These are phyloP conservation scores for Balakata baccata DNA, from an alignment of 345 rosid species.

Conservation along the genomic window DNA sequence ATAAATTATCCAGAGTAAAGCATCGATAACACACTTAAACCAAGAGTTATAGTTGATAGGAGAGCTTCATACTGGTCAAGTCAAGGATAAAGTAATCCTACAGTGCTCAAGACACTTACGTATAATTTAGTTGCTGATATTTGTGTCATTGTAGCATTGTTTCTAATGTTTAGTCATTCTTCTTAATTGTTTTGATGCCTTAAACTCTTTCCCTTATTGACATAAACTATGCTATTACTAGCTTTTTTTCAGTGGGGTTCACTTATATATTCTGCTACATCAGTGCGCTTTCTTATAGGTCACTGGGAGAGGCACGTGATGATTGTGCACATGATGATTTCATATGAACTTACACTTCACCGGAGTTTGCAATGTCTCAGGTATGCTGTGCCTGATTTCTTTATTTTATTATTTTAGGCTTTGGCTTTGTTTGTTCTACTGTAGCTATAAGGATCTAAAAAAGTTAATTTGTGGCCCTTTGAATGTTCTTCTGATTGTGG, in stretches of 20 bases:
- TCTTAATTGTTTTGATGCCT: slow-evolving; percentile 1
- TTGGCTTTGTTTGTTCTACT: not conserved
- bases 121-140: slow-evolving; percentile 63
- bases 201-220: slow-evolving; percentile 17
- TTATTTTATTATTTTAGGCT: not conserved
- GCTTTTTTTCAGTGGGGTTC: slow-evolving; percentile 68
- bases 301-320: slow-evolving; percentile 39
- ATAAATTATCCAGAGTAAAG: slow-evolving; percentile 79
- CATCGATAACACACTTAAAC: slow-evolving; percentile 63
- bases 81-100: slow-evolving; percentile 57
- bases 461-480: not conserved
- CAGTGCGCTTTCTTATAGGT: slow-evolving; percentile 73
- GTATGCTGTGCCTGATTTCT: slow-evolving; percentile 32
- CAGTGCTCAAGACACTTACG: slow-evolving; percentile 75
- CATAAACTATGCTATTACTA: slow-evolving; percentile 25
- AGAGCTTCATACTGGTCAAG: slow-evolving; percentile 93
- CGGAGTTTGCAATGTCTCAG: slow-evolving; percentile 89
- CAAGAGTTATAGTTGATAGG: slow-evolving; percentile 40
- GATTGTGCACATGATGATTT: slow-evolving; percentile 38
- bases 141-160: slow-evolving; percentile 61
- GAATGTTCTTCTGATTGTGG: not conserved
- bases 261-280: slow-evolving; percentile 79
- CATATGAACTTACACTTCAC: slow-evolving; percentile 79
- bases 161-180: not conserved
- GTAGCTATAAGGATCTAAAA: not conserved